These are phyloP conservation scores for Microstegium vimineum DNA, from an alignment of 176 grass and related monocot species.

Conservation along the genomic window DNA sequence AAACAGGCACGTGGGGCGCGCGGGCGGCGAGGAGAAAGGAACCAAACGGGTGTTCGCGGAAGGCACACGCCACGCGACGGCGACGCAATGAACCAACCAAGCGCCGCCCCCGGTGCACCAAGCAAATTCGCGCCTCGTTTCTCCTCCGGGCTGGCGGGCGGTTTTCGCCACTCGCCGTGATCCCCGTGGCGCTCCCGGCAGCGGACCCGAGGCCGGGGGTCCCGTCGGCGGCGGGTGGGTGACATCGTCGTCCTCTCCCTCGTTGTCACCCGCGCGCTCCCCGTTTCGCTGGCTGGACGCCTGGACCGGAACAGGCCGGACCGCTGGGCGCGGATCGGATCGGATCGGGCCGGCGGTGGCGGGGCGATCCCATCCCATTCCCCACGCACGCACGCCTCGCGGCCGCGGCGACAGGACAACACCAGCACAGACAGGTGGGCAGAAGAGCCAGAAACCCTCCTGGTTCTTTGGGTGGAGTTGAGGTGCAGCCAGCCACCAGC, in stretches of 20 bases:
- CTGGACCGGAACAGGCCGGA: no score
- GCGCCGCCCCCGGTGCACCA: no score
- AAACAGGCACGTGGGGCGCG: not conserved
- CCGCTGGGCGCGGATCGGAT: no score
- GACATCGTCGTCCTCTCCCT: not conserved
- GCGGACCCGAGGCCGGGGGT: no score
- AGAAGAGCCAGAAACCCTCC: not conserved
- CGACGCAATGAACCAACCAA: not conserved
- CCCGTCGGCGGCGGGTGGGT: not conserved
- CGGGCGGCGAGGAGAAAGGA: no score
- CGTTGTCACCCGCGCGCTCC: not conserved
- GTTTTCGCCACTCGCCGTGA: not conserved
- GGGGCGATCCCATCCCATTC: not conserved
- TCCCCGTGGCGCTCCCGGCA: not conserved
- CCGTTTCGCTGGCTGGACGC: not conserved
- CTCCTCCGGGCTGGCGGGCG: no score
- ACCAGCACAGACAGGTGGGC: not conserved
- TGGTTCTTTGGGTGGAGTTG: not conserved
- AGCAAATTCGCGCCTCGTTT: no score
- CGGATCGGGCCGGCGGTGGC: not conserved
- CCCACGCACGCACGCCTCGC: no score
- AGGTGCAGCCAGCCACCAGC: no score
- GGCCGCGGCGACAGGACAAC: not conserved
- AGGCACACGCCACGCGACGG: not conserved
- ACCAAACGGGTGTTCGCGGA: not conserved